phyloP scores from a whole-genome alignment of 2,329 filamentous ascomycete genomes.

The Ceratocystis lukuohia region DNA sequence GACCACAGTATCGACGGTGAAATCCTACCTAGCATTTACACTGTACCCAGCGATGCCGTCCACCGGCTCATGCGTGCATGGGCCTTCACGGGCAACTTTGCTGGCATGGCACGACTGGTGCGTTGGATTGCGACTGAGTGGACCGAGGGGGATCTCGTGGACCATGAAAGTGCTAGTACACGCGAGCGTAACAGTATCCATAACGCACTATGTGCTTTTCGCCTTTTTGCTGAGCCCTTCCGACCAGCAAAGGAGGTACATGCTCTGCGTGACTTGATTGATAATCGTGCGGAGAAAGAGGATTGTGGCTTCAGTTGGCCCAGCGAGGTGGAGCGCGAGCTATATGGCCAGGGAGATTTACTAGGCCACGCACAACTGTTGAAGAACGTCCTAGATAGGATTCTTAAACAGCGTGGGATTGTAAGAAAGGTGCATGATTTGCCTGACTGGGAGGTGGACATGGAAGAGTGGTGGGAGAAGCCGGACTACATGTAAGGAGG shows the following conservation, averaged over 20 bases:
- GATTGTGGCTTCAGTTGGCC: slow-evolving; percentile 30
- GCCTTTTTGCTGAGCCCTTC: slow-evolving; percentile 34
- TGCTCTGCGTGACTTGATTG: slow-evolving; percentile 24
- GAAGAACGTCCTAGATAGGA: slow-evolving; percentile 6
- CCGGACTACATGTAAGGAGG: background rate
- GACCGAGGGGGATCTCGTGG: slow-evolving; percentile 25
- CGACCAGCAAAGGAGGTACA: slow-evolving; percentile 27
- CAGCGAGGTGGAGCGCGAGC: slow-evolving; percentile 26
- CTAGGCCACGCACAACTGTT: slow-evolving; percentile 15
- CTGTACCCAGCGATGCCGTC: slow-evolving; percentile 8
- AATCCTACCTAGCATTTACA: background rate
- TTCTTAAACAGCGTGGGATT: slow-evolving; percentile 8
- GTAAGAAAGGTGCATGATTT: background rate
- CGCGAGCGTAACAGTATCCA: slow-evolving; percentile 28
- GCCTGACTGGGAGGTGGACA: slow-evolving; percentile 2
- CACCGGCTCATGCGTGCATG: slow-evolving; percentile 39
- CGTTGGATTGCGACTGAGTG: slow-evolving; percentile 45
- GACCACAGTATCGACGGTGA: background rate
- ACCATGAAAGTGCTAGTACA: background rate
- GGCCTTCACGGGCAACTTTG: slow-evolving; percentile 45
- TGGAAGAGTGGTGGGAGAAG: slow-evolving; percentile 11
- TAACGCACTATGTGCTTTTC: slow-evolving; percentile 34
- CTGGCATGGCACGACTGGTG: slow-evolving; percentile 43
- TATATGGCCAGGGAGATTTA: slow-evolving; percentile 23
- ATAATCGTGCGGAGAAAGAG: slow-evolving; percentile 23